Evolutionary conservation across 2,329 filamentous ascomycete genomes (phyloP).

Genomic region (Xylariaceae sp.): DNA sequence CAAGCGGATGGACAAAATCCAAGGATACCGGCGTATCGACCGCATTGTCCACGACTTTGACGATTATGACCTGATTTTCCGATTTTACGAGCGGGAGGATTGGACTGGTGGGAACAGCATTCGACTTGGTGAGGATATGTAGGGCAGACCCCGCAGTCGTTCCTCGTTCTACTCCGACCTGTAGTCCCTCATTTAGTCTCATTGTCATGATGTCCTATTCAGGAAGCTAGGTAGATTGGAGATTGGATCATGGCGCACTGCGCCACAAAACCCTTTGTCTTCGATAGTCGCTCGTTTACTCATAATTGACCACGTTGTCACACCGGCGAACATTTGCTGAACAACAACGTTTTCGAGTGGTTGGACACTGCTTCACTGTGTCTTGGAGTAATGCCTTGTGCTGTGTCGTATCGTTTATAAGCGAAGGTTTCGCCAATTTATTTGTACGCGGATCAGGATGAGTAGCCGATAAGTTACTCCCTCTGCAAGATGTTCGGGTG

Average conservation of each 20-base stretch:
- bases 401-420: background rate
- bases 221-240: conserved; percentile 3
- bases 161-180: conserved; percentile 12
- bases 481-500: background rate
- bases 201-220: background rate
- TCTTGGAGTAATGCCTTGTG: background rate
- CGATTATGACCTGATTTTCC: conserved; percentile 93
- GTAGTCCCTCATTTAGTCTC: conserved; percentile 12
- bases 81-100: conserved; percentile 89
- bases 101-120: conserved; percentile 56
- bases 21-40: conserved; percentile 84
- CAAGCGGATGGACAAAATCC: conserved; percentile 68
- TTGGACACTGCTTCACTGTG: conserved; percentile 10
- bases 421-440: background rate
- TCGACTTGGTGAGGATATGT: conserved; percentile 51
- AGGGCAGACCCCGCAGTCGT: conserved; percentile 6
- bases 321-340: conserved; percentile 7
- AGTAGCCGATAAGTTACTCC: background rate
- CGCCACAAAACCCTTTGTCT: conserved; percentile 6
- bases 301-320: conserved; percentile 12
- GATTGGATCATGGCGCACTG: conserved; percentile 8
- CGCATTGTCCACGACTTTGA: conserved; percentile 96
- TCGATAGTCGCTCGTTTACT: conserved; percentile 15
- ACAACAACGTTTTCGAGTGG: background rate
- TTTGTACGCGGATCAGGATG: background rate